Percentiles rank a stretch among this genome's conserved stretches.
Conservation (phyloP, 257 asterid species). For the Craterostigma plantagineum region DNA sequence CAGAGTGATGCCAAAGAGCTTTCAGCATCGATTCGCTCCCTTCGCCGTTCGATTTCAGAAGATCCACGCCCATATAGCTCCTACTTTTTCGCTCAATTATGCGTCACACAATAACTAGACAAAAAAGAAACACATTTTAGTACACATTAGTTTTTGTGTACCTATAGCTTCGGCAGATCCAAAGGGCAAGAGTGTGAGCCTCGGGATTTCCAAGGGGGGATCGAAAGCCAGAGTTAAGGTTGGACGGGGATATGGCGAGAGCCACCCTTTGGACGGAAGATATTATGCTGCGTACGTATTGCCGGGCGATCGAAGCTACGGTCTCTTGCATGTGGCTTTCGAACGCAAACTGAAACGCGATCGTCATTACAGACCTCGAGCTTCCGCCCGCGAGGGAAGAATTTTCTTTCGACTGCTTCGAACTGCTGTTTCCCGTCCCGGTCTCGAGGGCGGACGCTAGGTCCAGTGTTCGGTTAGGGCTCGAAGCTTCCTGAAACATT, state of each 20-base stretch:
- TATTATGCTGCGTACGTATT: conserved; percentile 73
- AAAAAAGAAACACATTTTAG: too few relatives aligned
- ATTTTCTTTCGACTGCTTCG: conserved; percentile 18
- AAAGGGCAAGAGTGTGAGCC: conserved; percentile 65
- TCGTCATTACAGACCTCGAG: conserved; percentile 81
- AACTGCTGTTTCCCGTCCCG: conserved; percentile 37
- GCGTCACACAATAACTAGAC: too few relatives aligned
- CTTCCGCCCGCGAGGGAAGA: conserved; percentile 1
- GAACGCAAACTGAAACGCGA: conserved; percentile 87
- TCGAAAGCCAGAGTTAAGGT: conserved; percentile 25
- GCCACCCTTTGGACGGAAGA: conserved; percentile 96
- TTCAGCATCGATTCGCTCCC: conserved; percentile 41
- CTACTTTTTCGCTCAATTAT: too few relatives aligned
- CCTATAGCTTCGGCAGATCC: conserved; percentile 98
- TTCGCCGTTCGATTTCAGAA: conserved; percentile 49
- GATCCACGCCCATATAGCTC: conserved; percentile 32
- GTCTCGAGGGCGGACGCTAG: conserved; percentile 75
- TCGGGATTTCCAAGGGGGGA: conserved; percentile 82
- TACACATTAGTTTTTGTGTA: conserved; percentile 7
- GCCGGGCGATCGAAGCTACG: conserved; percentile 85
- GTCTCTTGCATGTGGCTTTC: conserved; percentile 78
- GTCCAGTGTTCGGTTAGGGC: too few relatives aligned
- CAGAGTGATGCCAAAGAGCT: conserved; percentile 82
- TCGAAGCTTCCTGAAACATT: too few relatives aligned
- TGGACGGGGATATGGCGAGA: conserved; percentile 72